Evolutionary conservation across 768 basidiomycete species (phyloP).

Genomic region (Rhizopogon sp.): DNA sequence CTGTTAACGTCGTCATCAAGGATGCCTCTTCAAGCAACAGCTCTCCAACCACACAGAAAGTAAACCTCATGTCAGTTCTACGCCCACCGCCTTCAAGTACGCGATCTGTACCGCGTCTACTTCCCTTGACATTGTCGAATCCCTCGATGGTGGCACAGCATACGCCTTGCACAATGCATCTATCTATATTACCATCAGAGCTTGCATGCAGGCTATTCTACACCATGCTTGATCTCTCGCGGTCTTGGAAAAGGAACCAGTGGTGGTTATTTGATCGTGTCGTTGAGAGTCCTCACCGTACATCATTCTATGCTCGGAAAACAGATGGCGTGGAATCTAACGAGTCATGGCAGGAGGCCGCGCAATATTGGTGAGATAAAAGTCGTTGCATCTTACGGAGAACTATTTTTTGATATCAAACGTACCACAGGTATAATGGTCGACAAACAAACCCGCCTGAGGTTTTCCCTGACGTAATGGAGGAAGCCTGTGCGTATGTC

Average conservation of each 20-base stretch:
- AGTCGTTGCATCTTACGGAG: not conserved
- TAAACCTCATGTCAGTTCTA: constrained; percentile 54
- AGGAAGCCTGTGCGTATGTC: constrained; percentile 68
- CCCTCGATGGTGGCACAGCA: constrained; percentile 62
- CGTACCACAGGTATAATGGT: constrained; percentile 69
- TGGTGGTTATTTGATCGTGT: constrained; percentile 84
- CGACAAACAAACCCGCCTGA: constrained; percentile 51
- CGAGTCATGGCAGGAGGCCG: constrained; percentile 63
- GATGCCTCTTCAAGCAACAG: constrained; percentile 9
- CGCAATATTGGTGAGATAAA: constrained; percentile 60
- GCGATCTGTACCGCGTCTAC: constrained; percentile 29
- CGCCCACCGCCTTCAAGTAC: constrained; percentile 41
- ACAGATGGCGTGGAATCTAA: constrained; percentile 39
- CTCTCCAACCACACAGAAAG: constrained; percentile 26
- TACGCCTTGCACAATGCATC: constrained; percentile 73
- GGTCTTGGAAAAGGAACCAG: constrained; percentile 63
- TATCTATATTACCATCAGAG: constrained; percentile 63
- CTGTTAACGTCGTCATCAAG: constrained; percentile 5
- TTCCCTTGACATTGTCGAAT: constrained; percentile 60
- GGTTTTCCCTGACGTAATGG: constrained; percentile 64
- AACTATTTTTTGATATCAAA: not conserved
- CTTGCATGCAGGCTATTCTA: constrained; percentile 75
- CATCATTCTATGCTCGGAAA: constrained; percentile 66
- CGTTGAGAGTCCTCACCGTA: constrained; percentile 82
- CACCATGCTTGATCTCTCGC: constrained; percentile 58